Conservation (phyloP, 192 early-diverging fungal species). For the Backusella liffmaniae region DNA sequence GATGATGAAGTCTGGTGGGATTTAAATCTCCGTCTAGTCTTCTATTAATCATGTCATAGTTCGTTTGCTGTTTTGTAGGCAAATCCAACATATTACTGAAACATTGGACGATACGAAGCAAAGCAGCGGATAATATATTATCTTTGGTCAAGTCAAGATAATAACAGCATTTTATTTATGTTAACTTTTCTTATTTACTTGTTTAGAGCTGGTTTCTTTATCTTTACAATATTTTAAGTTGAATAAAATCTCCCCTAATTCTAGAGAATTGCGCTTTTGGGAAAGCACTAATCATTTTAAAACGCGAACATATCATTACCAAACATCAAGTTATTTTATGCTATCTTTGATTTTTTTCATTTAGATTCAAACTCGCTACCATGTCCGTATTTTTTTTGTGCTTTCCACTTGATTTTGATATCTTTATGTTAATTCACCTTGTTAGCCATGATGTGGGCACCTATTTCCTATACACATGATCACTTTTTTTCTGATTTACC, state of each 20-base stretch:
- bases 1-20: not conserved
- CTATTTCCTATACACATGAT: not conserved
- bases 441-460: not conserved
- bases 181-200: not conserved
- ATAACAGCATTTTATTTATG: not conserved
- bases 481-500: not conserved
- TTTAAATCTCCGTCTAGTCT: conserved; percentile 3
- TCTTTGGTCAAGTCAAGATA: not conserved
- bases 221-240: not conserved
- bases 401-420: not conserved
- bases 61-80: not conserved
- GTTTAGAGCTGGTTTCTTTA: not conserved
- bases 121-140: not conserved
- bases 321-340: not conserved
- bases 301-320: not conserved
- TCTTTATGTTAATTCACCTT: not conserved
- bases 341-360: not conserved
- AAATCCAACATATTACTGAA: not conserved
- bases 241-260: not conserved
- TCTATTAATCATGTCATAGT: not conserved
- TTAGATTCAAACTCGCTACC: not conserved
- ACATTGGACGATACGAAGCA: not conserved
- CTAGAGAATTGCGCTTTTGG: not conserved
- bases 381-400: not conserved
- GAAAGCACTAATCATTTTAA: not conserved